phyloP scores from a whole-genome alignment of 352 stramenopile genomes.

The Blastocystis sp. region DNA sequence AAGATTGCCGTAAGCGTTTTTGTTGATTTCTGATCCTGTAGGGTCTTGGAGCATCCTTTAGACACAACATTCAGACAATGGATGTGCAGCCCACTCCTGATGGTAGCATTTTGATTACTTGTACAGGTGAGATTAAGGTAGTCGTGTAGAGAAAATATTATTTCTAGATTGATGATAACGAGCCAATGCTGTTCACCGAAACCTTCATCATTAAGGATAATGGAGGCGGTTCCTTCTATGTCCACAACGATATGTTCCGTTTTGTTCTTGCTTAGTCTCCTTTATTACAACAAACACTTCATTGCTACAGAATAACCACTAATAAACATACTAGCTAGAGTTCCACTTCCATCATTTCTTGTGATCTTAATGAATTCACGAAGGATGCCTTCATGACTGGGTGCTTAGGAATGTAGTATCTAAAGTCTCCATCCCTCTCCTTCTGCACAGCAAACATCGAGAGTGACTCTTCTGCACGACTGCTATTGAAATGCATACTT shows the following conservation, averaged over 20 bases:
- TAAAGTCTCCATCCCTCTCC: neutral
- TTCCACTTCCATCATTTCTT: neutral
- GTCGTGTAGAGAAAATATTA: neutral
- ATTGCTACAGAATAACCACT: neutral
- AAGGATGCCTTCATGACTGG: conserved; percentile 17
- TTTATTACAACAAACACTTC: conserved; percentile 11
- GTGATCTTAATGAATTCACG: neutral
- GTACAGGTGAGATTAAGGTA: conserved; percentile 39
- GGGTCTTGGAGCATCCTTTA: neutral
- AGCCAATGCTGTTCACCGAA: conserved; percentile 38
- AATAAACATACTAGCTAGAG: neutral
- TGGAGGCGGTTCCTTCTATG: conserved; percentile 41
- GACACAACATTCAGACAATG: conserved; percentile 44
- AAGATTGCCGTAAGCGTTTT: conserved; percentile 51
- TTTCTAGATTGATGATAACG: conserved; percentile 62
- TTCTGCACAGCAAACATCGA: neutral
- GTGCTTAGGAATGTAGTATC: neutral
- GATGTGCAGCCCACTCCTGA: conserved; percentile 47
- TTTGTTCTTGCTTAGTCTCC: conserved; percentile 12
- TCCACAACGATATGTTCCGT: conserved; percentile 68
- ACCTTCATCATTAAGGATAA: conserved; percentile 58
- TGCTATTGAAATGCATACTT: neutral
- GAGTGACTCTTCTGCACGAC: neutral
- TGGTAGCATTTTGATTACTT: conserved; percentile 29
- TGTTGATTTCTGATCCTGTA: neutral